phyloP scores from a whole-genome alignment of 257 asterid genomes.

The Plantago ovata region DNA sequence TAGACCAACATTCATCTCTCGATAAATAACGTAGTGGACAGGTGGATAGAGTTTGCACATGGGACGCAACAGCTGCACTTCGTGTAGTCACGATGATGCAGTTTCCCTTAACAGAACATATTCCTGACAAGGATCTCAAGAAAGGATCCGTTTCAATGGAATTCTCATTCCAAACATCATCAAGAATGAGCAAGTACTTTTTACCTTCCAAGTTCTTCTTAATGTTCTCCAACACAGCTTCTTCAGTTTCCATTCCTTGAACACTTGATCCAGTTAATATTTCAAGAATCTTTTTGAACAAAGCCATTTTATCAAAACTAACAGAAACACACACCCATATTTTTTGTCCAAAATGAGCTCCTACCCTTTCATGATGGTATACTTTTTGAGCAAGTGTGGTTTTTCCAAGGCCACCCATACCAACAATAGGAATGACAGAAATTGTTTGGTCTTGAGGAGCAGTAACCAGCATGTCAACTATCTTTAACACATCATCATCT shows the following conservation, averaged over 20 bases:
- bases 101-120: background rate
- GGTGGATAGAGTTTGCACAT: conserved; percentile 4
- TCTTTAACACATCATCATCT: background rate
- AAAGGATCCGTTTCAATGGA: conserved; percentile 3
- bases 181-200: conserved; percentile 24
- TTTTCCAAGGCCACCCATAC: conserved; percentile 6
- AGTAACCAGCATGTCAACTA: background rate
- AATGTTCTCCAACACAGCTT: conserved; percentile 11
- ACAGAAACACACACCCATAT: conserved; percentile 24
- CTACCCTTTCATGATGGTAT: conserved; percentile 9
- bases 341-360: background rate
- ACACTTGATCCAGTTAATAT: background rate
- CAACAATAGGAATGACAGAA: conserved; percentile 11
- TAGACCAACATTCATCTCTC: conserved; percentile 16
- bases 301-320: conserved; percentile 5
- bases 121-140: background rate
- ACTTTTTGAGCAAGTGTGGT: conserved; percentile 4
- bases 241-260: background rate
- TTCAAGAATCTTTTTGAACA: conserved; percentile 19
- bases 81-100: conserved; percentile 16
- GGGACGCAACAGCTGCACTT: conserved; percentile 9
- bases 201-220: background rate
- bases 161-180: conserved; percentile 31
- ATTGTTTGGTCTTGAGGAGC: background rate
- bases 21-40: conserved; percentile 8